Conservation (phyloP, 2,329 filamentous ascomycete species). For the Pestalotiopsis sp. region DNA sequence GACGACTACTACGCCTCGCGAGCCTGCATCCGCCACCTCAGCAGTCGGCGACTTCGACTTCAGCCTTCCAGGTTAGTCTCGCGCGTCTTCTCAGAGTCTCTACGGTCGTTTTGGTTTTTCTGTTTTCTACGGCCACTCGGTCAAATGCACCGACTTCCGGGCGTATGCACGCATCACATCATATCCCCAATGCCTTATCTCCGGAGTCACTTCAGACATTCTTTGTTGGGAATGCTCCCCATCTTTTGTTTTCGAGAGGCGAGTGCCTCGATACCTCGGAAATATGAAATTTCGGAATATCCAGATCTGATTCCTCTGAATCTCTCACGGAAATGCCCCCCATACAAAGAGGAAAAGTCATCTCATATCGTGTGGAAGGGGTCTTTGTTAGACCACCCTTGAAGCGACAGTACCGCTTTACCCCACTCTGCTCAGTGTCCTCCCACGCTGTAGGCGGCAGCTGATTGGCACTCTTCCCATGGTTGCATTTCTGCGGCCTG, state of each 20-base stretch:
- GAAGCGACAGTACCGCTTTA: conserved; percentile 4
- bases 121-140: background rate
- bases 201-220: background rate
- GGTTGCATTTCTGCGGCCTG: conserved; percentile 7
- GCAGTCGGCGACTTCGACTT: conserved; percentile 10
- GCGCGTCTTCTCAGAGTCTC: background rate
- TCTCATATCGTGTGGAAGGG: background rate
- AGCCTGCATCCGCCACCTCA: background rate
- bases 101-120: background rate
- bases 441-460: conserved; percentile 1
- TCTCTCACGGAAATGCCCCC: background rate
- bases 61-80: conserved; percentile 8
- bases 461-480: conserved; percentile 8
- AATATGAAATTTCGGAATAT: background rate
- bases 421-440: conserved; percentile 7
- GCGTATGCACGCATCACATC: background rate
- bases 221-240: background rate
- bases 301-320: too few relatives aligned
- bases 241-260: background rate
- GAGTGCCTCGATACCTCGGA: conserved; percentile 1
- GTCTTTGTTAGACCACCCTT: background rate
- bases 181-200: background rate
- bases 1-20: background rate
- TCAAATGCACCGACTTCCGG: background rate
- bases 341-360: background rate